Evolutionary conservation across 371 early-diverging fungal genomes (phyloP).

Genomic region (Blakeslea trispora): DNA sequence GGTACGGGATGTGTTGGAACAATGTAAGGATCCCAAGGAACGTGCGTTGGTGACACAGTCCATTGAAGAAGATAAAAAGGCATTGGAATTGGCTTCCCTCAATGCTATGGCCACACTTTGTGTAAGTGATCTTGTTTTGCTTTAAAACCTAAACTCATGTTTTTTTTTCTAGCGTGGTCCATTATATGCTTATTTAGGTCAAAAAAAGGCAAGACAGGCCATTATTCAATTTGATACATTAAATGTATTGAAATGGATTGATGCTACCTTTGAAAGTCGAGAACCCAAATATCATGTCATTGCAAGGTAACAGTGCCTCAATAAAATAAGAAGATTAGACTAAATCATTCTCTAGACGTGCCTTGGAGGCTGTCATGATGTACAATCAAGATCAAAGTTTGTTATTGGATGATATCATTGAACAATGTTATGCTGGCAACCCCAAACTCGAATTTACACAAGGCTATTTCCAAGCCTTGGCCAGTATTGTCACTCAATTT

Average conservation of each 20-base stretch:
- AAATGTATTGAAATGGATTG: constrained; percentile 66
- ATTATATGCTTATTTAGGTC: constrained; percentile 68
- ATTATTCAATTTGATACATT: constrained; percentile 60
- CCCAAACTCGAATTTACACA: constrained; percentile 63
- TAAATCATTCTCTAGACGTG: constrained; percentile 36
- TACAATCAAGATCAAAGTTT: constrained; percentile 68
- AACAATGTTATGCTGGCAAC: constrained; percentile 76
- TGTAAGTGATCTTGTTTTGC: too few species aligned
- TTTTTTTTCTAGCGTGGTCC: constrained; percentile 58
- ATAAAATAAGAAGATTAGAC: not conserved
- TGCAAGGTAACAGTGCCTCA: constrained; percentile 34
- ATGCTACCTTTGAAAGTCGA: constrained; percentile 66
- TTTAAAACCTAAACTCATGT: too few species aligned
- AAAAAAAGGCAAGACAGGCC: constrained; percentile 59
- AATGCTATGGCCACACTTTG: constrained; percentile 89
- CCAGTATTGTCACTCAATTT: constrained; percentile 61
- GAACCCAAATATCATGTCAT: constrained; percentile 51
- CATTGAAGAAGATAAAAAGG: constrained; percentile 79
- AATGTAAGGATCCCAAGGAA: constrained; percentile 70
- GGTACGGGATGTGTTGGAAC: constrained; percentile 75
- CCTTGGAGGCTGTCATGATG: constrained; percentile 67
- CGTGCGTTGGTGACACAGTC: constrained; percentile 61
- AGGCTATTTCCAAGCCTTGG: constrained; percentile 77
- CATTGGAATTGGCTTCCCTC: constrained; percentile 77
- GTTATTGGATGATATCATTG: constrained; percentile 67